Conservation (phyloP, 2,329 filamentous ascomycete genomes). For the Uncinocarpus reesii region DNA sequence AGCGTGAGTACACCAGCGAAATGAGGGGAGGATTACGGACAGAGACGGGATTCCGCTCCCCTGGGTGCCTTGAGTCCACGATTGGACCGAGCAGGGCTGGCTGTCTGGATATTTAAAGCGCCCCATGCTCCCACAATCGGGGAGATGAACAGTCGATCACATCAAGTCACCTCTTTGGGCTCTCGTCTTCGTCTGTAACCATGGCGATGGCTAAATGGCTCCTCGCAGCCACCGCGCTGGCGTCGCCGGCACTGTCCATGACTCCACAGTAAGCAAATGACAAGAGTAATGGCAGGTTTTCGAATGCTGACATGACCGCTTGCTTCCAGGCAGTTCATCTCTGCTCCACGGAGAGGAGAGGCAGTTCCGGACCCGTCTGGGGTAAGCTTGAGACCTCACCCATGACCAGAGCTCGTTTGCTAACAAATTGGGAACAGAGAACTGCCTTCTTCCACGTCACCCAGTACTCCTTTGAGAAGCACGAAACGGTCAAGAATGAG, state of each 20-base stretch:
- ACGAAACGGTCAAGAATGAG: constrained; percentile 48
- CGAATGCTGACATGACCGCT: not conserved
- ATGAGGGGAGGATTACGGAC: constrained; percentile 11
- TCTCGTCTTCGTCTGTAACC: constrained; percentile 10
- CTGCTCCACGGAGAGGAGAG: constrained; percentile 30
- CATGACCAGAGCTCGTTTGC: not conserved
- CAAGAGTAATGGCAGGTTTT: not conserved
- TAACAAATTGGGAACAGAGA: constrained; percentile 21
- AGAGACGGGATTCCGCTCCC: constrained; percentile 6
- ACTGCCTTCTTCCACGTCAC: constrained; percentile 49
- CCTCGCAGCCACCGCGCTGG: constrained; percentile 18
- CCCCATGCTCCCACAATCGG: not conserved
- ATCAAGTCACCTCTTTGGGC: constrained; percentile 10
- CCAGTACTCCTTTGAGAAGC: constrained; percentile 68
- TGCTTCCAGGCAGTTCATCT: constrained; percentile 27
- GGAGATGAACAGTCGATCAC: constrained; percentile 10
- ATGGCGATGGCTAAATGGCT: constrained; percentile 20
- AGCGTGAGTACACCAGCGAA: constrained; percentile 8
- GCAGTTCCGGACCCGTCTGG: constrained; percentile 33
- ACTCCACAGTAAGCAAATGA: constrained; percentile 20
- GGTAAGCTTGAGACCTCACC: constrained; percentile 21
- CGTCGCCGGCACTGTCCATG: constrained; percentile 20
- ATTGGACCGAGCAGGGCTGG: constrained; percentile 4
- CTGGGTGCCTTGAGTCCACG: constrained; percentile 1
- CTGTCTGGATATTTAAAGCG: constrained; percentile 6